Base-by-base conservation (phyloP, 805 yeast genomes). In the Nakazawaea sp. region DNA sequence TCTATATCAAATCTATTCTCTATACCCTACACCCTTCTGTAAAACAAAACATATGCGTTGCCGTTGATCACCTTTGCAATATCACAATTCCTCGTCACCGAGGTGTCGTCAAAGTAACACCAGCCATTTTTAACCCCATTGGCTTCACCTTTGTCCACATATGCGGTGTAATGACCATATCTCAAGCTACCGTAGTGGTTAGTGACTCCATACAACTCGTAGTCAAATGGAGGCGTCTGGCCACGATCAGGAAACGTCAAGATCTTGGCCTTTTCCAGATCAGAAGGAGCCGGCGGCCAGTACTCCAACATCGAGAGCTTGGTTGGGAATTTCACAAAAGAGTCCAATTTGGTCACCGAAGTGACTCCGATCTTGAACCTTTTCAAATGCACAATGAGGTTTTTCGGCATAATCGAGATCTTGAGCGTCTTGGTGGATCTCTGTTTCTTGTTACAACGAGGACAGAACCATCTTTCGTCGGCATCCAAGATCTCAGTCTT, bases 111-210 rank as follows among this genome's bases (percentile, higher is more conserved):
- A 56, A 80, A 88, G 43, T 78, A 74, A 49, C 84, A 77, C 96
- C 96, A 88, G 1, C 78, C 81, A 38, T 63, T 62, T 27, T 19
- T 33, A 4, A 9, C 12, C 8, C 17, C 16, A 3, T 23, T 23
- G 4, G 33, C 4, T 8, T 13, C 15, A 18, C 77, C 78, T 49
- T 85, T 85, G 51, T 76, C 62, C 4, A 85, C 90, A 51, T 67
- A 84, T 1, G 95, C 64, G 0, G 96, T 89, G 57, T 89, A 89
- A 57, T 89, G 97, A 0, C 97, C 97, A 7, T 89, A 83, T 29
- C 78, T 72, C 27, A 89, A 64, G 27, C 82, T 78, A 10, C 97
- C 97, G 43, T 62, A 77, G 56, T 89, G 97, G 46, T 85, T 78
- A 12, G 86, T 86, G 1, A 88, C 95, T 0, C 84, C 95, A 50